Base-by-base conservation (phyloP, 176 grass and related monocot genomes). In the Secale cereale region DNA sequence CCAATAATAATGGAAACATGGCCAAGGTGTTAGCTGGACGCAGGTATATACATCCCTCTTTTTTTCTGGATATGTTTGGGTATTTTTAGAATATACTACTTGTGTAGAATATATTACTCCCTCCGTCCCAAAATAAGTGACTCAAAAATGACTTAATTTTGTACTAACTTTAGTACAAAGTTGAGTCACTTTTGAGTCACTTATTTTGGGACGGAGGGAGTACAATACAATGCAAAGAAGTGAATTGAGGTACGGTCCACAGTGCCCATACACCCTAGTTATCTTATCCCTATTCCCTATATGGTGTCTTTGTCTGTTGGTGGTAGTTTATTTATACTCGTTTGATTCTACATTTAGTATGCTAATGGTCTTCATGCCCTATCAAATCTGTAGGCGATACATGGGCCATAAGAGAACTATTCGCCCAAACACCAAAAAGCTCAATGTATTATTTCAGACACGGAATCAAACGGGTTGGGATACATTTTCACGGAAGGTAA, bases 1-100 rank as follows among this genome's bases (percentile, higher is more conserved):
- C 96, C 35, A 98, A 98, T 88, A 95, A 98, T 88, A 98, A 98
- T 79, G 96, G 96, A 76, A 98, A 98, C 76, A 98, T 98, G 96
- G 96, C 96, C 78, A 98, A 95, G 82, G 84, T 94, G 83, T 91
- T 98, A 87, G 91, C 96, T 79, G 93, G 96, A 20, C 87, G 78
- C 63, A 95, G 97, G 97, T 98, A 85, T 98, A 85, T 77, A 61
- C 13, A 36, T 56, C 56, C 15, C 37, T 88, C 67, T 48, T 74
- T 27, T 22, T 56, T 27, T 39, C 22, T 81, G 27, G 19, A 67
- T 87, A 78, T 57, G 26, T 16, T 57, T 25, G 14, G 35, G 27
- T 85, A 36, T 52, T 83, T 10, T 16, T 45, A 11, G 45, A 61
- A 17, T 74, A 40, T 41, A 37, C 30, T 23, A 43, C 41, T 14